Evolutionary conservation across 768 basidiomycete genomes (phyloP).

Genomic region (Tulasnella sp.): DNA sequence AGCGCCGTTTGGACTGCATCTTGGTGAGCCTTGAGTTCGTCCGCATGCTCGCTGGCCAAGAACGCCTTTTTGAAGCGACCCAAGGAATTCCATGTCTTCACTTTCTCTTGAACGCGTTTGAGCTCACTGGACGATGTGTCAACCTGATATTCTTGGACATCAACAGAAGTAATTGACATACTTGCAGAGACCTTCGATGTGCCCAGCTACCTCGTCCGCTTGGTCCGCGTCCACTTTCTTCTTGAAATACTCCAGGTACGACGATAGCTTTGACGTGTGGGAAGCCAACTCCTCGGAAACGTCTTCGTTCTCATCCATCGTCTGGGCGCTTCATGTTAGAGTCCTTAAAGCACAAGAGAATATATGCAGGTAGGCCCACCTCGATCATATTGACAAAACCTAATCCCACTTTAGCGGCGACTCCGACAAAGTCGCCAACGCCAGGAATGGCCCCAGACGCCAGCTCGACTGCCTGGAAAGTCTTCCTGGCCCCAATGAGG

Average conservation of each 20-base stretch:
- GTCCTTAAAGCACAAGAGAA: no score
- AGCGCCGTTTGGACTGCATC: not conserved
- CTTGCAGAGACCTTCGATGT: not conserved
- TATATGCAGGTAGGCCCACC: no score
- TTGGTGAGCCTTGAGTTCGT: not conserved
- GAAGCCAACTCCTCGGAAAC: not conserved
- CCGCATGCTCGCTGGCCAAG: not conserved
- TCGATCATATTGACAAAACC: no score
- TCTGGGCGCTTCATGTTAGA: not conserved
- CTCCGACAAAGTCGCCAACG: not conserved
- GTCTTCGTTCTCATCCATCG: not conserved
- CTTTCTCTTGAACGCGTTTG: not conserved
- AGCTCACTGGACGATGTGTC: no score
- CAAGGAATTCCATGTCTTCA: not conserved
- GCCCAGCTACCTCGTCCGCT: not conserved
- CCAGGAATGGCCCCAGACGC: not conserved
- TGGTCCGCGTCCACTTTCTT: not conserved
- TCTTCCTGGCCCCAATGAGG: not conserved
- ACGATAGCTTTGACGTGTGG: not conserved
- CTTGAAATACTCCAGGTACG: not conserved
- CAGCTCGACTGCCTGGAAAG: not conserved
- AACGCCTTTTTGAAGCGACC: not conserved
- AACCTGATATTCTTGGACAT: no score
- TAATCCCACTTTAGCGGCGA: not conserved
- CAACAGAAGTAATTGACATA: not conserved